phyloP scores from a whole-genome alignment of 345 rosid species.

The Euphorbia tirucalli region DNA sequence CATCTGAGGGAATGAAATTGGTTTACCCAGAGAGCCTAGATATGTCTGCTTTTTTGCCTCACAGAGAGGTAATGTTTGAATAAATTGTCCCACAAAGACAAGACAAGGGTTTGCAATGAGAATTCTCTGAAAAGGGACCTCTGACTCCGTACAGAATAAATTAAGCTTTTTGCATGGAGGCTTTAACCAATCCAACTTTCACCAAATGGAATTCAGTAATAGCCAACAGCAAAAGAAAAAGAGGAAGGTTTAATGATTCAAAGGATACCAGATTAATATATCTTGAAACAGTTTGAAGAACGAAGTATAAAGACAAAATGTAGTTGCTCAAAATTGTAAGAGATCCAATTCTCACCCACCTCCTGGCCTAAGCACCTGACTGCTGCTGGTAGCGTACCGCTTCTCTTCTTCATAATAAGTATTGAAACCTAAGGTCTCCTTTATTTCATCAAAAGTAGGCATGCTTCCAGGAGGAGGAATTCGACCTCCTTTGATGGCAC shows the following conservation, averaged over 20 bases:
- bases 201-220: neutral
- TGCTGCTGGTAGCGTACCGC: slow-evolving; percentile 44
- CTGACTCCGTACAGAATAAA: no score
- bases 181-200: slow-evolving; percentile 4
- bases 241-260: neutral
- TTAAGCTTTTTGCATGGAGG: neutral
- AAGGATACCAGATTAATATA: neutral
- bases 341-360: slow-evolving; percentile 42
- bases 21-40: no score
- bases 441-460: slow-evolving; percentile 73
- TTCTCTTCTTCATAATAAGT: slow-evolving; percentile 75
- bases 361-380: slow-evolving; percentile 38
- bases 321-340: neutral
- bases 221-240: neutral
- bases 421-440: slow-evolving; percentile 72
- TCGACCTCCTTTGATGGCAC: slow-evolving; percentile 82
- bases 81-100: neutral
- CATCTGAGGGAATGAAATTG: neutral
- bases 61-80: neutral
- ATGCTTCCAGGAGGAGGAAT: slow-evolving; percentile 93
- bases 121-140: slow-evolving; percentile 1
- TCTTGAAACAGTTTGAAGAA: neutral
- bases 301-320: neutral
- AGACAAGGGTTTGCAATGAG: neutral
- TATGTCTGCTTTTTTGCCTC: neutral